Evolutionary conservation across 1,139 yeast species (phyloP).

Genomic region (Kodamaea alishanica): DNA sequence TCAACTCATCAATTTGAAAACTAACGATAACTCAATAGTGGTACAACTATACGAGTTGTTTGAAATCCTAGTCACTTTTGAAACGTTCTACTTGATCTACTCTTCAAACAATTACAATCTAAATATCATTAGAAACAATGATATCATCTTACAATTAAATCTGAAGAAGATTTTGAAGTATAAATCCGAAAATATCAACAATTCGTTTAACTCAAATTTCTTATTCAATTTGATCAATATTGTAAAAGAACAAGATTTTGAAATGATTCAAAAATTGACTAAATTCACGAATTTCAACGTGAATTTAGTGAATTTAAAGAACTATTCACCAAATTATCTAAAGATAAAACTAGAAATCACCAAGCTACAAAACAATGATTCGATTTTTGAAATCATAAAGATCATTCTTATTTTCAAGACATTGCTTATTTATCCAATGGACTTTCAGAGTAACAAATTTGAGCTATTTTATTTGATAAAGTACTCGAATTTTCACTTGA

Average conservation of each 20-base stretch:
- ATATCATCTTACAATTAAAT: slow-evolving; percentile 14
- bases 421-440: slow-evolving; percentile 27
- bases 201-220: slow-evolving; percentile 11
- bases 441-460: slow-evolving; percentile 15
- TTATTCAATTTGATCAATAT: slow-evolving; percentile 14
- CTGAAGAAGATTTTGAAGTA: slow-evolving; percentile 10
- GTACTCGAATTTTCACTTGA: slow-evolving; percentile 21
- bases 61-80: slow-evolving; percentile 32
- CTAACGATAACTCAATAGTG: slow-evolving; percentile 19
- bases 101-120: slow-evolving; percentile 25
- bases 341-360: slow-evolving; percentile 4
- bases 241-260: slow-evolving; percentile 14
- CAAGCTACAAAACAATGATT: slow-evolving; percentile 5
- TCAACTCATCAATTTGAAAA: slow-evolving; percentile 30
- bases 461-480: slow-evolving; percentile 25
- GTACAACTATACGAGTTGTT: slow-evolving; percentile 34
- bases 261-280: slow-evolving; percentile 11
- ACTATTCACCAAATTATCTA: slow-evolving; percentile 1
- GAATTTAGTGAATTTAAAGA: slow-evolving; percentile 2
- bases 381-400: slow-evolving; percentile 19
- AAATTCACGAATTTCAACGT: slow-evolving; percentile 15
- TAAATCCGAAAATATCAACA: slow-evolving; percentile 8
- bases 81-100: slow-evolving; percentile 31
- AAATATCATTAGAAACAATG: slow-evolving; percentile 21
- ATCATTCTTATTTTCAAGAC: slow-evolving; percentile 30